These are phyloP conservation scores for Calonectria naviculata DNA, from an alignment of 2,329 filamentous ascomycete genomes.

Conservation along the genomic window DNA sequence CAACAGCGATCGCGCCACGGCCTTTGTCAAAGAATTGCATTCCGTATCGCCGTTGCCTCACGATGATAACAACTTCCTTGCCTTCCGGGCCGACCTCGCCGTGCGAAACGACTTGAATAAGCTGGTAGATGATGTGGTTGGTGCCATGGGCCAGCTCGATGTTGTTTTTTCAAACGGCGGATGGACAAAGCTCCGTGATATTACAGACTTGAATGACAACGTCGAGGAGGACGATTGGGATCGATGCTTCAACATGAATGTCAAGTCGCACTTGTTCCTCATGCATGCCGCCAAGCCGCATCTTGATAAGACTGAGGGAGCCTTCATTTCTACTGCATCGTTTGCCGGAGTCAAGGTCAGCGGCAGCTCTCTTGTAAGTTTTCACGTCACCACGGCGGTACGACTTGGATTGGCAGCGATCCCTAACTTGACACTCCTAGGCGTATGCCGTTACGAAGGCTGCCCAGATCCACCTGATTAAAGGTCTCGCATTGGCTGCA, in stretches of 20 bases:
- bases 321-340: conserved; percentile 73
- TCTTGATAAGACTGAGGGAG: conserved; percentile 67
- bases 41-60: conserved; percentile 51
- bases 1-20: conserved; percentile 68
- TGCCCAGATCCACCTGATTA: conserved; percentile 72
- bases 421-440: conserved; percentile 44
- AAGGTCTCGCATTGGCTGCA: conserved; percentile 63
- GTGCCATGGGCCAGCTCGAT: conserved; percentile 74
- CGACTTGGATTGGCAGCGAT: background rate
- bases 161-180: conserved; percentile 81
- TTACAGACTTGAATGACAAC: conserved; percentile 62
- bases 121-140: conserved; percentile 69
- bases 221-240: conserved; percentile 70
- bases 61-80: conserved; percentile 49
- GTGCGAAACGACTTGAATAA: conserved; percentile 66
- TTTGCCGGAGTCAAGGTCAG: conserved; percentile 72
- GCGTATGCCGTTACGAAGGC: conserved; percentile 84
- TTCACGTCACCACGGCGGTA: background rate
- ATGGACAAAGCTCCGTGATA: conserved; percentile 60
- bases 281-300: conserved; percentile 65
- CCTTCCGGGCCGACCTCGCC: conserved; percentile 75
- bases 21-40: conserved; percentile 66
- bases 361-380: conserved; percentile 67
- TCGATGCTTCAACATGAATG: conserved; percentile 68
- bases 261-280: conserved; percentile 71